Evolutionary conservation across 345 rosid species (phyloP), one percentile per base, ranked within the genome.

Genomic region (Toxicodendron radicans): DNA sequence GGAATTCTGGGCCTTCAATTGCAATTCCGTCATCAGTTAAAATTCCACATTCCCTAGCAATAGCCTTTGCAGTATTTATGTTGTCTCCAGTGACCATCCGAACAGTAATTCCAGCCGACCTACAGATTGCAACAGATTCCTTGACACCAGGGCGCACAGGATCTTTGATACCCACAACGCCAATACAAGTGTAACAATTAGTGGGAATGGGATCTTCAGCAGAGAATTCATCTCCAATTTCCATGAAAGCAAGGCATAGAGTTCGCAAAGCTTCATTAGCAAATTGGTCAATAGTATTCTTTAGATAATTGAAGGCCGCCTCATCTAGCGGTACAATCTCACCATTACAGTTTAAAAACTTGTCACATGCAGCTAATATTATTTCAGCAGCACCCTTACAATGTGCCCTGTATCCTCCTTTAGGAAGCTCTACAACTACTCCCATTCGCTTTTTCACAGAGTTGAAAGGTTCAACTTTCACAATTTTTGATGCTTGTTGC

Each of bases 31-130:
- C 80, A 38, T 85, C 88, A 59, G 90, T 88, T 76, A 91, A 85
- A 78, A 92, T 95, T 64, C 95, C 97, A 20, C 95, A 91, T 81
- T 92, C 97, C 8, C 90, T 80, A 21, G 99, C 97, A 83, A 95
- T 92, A 53, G 99, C 99, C 82, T 85, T 95, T 11, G 96, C 99
- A 12, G 96, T 95, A 78, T 85, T 83, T 65, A 91, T 84, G 81
- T 92, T 92, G 81, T 92, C 99, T 54, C 99, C 98, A 0, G 97
- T 95, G 56, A 95, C 91, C 96, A 95, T 95, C 74, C 93, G 85
- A 61, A 95, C 92, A 52, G 72, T 78, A 54, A 92, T 88, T 71
- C 99, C 99, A 72, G 98, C 99, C 66, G 91, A 53, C 82, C 83
- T 89, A 78, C 97, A 92, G 71, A 84, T 87, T 57, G 92, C 90